Percentiles rank a stretch among this genome's conserved stretches.
These are phyloP conservation scores for Solanum pimpinellifolium DNA, from an alignment of 257 asterid genomes.

Conservation along the genomic window DNA sequence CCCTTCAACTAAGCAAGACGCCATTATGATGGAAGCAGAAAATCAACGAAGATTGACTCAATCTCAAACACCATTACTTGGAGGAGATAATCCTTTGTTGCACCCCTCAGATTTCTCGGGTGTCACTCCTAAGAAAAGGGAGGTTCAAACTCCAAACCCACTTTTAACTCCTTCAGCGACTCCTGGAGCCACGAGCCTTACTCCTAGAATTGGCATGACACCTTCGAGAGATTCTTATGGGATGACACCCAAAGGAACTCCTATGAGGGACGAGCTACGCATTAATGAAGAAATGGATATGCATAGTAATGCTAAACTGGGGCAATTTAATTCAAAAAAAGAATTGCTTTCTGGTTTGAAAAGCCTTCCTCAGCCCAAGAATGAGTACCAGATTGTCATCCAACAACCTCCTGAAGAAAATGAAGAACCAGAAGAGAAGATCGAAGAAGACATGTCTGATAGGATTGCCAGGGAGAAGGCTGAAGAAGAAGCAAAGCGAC, in stretches of 20 bases:
- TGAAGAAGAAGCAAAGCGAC: constrained; percentile 83
- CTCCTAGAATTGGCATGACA: constrained; percentile 86
- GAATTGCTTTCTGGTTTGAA: constrained; percentile 54
- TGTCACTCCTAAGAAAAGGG: constrained; percentile 92
- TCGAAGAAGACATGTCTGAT: constrained; percentile 99
- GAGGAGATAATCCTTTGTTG: constrained; percentile 90
- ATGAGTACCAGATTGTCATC: constrained; percentile 75
- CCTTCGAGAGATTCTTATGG: constrained; percentile 70
- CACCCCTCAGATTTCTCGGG: constrained; percentile 98
- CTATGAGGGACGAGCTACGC: constrained; percentile 84
- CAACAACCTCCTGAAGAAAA: constrained; percentile 66
- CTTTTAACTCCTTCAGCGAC: constrained; percentile 90
- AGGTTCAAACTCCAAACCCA: constrained; percentile 87
- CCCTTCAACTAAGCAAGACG: constrained; percentile 86
- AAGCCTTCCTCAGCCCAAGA: constrained; percentile 86
- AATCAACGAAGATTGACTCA: constrained; percentile 75
- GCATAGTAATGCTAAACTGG: constrained; percentile 37
- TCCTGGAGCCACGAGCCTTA: constrained; percentile 62
- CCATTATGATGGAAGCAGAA: constrained; percentile 98
- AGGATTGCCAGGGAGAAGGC: constrained; percentile 89
- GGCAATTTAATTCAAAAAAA: constrained; percentile 45
- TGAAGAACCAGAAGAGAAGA: constrained; percentile 92
- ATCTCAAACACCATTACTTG: constrained; percentile 95
- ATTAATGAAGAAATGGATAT: constrained; percentile 77
- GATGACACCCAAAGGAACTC: constrained; percentile 83